Percentiles rank a stretch among this genome's conserved stretches.
These are phyloP conservation scores for Debaryomyces robertsiae DNA, from an alignment of 1,139 yeast genomes.

Conservation along the genomic window DNA sequence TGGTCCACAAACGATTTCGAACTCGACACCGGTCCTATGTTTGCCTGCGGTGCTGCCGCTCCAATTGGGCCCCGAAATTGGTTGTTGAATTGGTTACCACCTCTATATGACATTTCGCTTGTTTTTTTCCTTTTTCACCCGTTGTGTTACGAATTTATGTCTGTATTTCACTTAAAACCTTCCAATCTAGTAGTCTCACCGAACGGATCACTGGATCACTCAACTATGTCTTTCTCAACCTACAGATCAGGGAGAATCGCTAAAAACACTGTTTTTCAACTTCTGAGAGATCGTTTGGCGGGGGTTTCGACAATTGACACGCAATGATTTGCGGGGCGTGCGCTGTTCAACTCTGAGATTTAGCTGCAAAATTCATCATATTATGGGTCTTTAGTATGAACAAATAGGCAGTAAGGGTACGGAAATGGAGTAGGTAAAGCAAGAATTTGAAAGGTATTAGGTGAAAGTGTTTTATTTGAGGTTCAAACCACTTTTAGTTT, in stretches of 20 bases:
- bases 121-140: slow-evolving; percentile 1
- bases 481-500: no score
- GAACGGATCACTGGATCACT: background rate
- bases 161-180: no score
- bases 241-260: slow-evolving; percentile 1
- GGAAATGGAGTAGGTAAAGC: no score
- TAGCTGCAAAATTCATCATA: background rate
- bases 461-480: no score
- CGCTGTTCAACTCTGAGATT: background rate
- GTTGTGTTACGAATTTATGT: background rate
- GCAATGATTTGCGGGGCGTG: slow-evolving; percentile 8
- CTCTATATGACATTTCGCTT: slow-evolving; percentile 35
- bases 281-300: slow-evolving; percentile 4
- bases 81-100: slow-evolving; percentile 36
- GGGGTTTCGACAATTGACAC: slow-evolving; percentile 9
- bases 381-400: no score
- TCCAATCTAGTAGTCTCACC: no score
- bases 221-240: slow-evolving; percentile 5
- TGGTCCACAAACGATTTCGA: slow-evolving; percentile 34
- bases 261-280: background rate
- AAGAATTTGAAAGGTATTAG: no score
- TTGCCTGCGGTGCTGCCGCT: slow-evolving; percentile 20
- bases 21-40: slow-evolving; percentile 30
- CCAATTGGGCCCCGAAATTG: slow-evolving; percentile 26
- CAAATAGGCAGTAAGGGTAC: no score